Percentiles rank a stretch among this genome's conserved stretches.
phyloP scores from a whole-genome alignment of 2,329 filamentous ascomycete species.

The Fusarium concolor region DNA sequence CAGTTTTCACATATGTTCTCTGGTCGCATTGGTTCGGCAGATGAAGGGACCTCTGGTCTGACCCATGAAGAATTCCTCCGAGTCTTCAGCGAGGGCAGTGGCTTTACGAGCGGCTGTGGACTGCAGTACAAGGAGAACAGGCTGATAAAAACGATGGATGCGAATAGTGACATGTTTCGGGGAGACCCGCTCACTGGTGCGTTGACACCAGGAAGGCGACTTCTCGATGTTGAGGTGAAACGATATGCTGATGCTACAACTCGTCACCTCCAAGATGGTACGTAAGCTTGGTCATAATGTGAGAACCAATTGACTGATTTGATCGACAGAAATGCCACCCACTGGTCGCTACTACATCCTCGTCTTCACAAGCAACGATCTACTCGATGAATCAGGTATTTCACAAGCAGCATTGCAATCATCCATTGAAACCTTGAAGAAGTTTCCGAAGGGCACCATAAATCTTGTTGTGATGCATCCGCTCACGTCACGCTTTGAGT shows the following conservation, averaged over 20 bases:
- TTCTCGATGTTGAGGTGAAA: slow-evolving; percentile 16
- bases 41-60: background rate
- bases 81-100: slow-evolving; percentile 15
- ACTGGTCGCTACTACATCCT: slow-evolving; percentile 3
- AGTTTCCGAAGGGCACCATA: background rate
- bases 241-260: slow-evolving; percentile 14
- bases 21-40: slow-evolving; percentile 11
- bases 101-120: slow-evolving; percentile 14
- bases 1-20: slow-evolving; percentile 27
- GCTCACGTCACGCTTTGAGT: slow-evolving; percentile 5
- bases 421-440: background rate
- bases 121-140: slow-evolving; percentile 10
- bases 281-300: background rate
- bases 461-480: background rate
- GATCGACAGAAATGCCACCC: slow-evolving; percentile 4
- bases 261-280: slow-evolving; percentile 15
- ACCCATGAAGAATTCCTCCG: slow-evolving; percentile 24
- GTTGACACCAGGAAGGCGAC: background rate
- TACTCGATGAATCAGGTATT: background rate
- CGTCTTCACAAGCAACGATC: background rate
- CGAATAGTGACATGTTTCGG: background rate
- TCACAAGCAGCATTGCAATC: background rate
- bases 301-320: background rate
- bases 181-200: background rate
- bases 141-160: background rate